Conservation (phyloP, 768 basidiomycete genomes). For the Kwoniella newhampshirensis region DNA sequence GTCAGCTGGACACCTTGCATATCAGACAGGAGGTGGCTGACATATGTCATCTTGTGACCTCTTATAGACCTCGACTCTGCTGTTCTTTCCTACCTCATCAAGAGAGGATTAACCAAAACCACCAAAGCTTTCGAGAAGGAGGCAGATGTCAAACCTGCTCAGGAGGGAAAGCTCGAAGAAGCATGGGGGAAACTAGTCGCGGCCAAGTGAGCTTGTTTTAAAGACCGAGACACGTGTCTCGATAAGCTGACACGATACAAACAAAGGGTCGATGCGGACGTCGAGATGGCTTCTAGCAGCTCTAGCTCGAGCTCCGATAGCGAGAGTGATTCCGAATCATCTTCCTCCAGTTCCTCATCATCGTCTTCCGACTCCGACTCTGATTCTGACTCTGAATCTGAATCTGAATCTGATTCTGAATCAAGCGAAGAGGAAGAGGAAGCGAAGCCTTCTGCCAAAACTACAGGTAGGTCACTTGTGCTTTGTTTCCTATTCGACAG, state of each 20-base stretch:
- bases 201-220: conserved; percentile 3
- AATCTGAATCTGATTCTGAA: no score
- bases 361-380: background rate
- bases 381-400: conserved; percentile 17
- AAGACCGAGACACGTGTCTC: background rate
- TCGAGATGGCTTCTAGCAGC: conserved; percentile 25
- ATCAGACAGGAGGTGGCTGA: background rate
- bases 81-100: conserved; percentile 45
- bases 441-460: conserved; percentile 8
- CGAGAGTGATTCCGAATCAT: conserved; percentile 10
- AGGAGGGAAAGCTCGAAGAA: conserved; percentile 21
- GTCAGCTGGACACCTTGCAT: conserved; percentile 6
- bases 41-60: conserved; percentile 7
- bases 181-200: conserved; percentile 19
- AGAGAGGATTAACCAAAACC: conserved; percentile 43
- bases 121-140: conserved; percentile 50
- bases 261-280: conserved; percentile 23
- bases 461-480: conserved; percentile 3
- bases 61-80: conserved; percentile 47
- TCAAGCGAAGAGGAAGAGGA: conserved; percentile 17
- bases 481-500: no score
- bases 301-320: conserved; percentile 16
- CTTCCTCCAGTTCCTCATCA: background rate
- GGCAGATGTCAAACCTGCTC: conserved; percentile 19
- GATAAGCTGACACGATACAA: conserved; percentile 13